These are phyloP conservation scores for Starmerella asiatica DNA, from an alignment of 805 yeast species.

Conservation along the genomic window DNA sequence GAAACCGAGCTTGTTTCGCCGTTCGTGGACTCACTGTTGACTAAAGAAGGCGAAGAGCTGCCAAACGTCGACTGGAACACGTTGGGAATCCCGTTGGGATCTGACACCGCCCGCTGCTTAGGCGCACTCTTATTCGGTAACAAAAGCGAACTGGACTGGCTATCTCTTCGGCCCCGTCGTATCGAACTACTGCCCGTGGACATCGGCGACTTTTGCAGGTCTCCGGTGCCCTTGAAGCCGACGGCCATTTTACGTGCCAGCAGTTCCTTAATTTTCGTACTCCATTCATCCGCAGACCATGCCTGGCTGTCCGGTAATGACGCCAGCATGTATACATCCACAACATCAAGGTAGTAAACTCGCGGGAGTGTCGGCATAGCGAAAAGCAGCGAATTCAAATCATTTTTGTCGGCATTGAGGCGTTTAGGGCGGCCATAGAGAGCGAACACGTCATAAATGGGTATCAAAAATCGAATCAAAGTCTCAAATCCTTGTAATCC, in stretches of 20 bases:
- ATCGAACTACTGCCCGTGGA: not conserved
- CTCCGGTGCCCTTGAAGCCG: constrained; percentile 35
- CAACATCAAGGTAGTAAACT: constrained; percentile 54
- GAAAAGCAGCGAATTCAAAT: constrained; percentile 53
- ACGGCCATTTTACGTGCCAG: constrained; percentile 39
- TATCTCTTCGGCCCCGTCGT: not conserved
- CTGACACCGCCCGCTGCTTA: constrained; percentile 24
- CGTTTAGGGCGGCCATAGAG: constrained; percentile 72
- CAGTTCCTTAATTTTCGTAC: constrained; percentile 39
- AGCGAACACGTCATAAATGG: constrained; percentile 59
- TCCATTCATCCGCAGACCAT: constrained; percentile 57
- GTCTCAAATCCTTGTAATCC: constrained; percentile 76
- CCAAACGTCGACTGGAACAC: constrained; percentile 2
- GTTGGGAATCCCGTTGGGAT: constrained; percentile 12
- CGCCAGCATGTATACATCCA: constrained; percentile 39
- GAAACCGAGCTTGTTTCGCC: no score
- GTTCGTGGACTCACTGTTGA: constrained; percentile 1
- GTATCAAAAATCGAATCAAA: constrained; percentile 65
- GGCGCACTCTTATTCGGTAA: constrained; percentile 12
- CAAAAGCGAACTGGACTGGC: not conserved
- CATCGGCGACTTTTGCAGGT: constrained; percentile 28
- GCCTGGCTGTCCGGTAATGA: constrained; percentile 27
- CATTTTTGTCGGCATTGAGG: constrained; percentile 58
- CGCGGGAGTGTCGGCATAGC: constrained; percentile 74
- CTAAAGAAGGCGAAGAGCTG: constrained; percentile 3